Evolutionary conservation across 2,329 filamentous ascomycete species (phyloP).

Genomic region (Alternaria viburni): DNA sequence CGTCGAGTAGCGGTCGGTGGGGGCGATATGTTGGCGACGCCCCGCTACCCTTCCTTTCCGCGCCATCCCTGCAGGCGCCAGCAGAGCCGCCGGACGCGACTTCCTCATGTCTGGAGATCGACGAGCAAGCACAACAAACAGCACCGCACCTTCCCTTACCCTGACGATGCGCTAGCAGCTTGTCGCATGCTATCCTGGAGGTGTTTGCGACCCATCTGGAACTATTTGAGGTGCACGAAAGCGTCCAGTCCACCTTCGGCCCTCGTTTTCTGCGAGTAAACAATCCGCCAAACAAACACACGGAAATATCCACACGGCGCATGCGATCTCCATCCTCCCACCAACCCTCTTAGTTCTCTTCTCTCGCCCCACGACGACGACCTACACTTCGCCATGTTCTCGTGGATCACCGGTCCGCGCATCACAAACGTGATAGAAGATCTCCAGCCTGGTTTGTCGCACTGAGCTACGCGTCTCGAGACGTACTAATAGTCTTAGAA

Average conservation of each 20-base stretch:
- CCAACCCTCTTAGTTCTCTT: not conserved
- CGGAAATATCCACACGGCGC: conserved; percentile 10
- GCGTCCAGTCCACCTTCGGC: conserved; percentile 11
- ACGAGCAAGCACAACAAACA: conserved; percentile 20
- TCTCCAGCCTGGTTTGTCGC: conserved; percentile 39
- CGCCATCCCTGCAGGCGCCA: conserved; percentile 19
- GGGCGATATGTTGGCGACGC: conserved; percentile 26
- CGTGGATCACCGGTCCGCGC: conserved; percentile 49
- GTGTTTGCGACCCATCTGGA: not conserved
- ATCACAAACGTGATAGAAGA: conserved; percentile 48
- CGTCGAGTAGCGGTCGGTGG: conserved; percentile 30
- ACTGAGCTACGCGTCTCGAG: not conserved
- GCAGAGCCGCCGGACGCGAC: conserved; percentile 29
- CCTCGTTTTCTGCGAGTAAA: conserved; percentile 39
- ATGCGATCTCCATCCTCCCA: not conserved
- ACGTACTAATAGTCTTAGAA: conserved; percentile 31
- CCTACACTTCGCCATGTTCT: conserved; percentile 38
- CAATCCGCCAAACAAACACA: conserved; percentile 43
- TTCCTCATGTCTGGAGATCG: conserved; percentile 16
- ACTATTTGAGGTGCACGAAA: not conserved
- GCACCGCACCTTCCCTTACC: conserved; percentile 9
- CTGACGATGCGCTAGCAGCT: not conserved
- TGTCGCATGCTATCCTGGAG: not conserved
- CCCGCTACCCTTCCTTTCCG: conserved; percentile 21
- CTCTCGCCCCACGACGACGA: not conserved